Evolutionary conservation across 768 basidiomycete species (phyloP).

Genomic region (Pleurotus tuber-regium): DNA sequence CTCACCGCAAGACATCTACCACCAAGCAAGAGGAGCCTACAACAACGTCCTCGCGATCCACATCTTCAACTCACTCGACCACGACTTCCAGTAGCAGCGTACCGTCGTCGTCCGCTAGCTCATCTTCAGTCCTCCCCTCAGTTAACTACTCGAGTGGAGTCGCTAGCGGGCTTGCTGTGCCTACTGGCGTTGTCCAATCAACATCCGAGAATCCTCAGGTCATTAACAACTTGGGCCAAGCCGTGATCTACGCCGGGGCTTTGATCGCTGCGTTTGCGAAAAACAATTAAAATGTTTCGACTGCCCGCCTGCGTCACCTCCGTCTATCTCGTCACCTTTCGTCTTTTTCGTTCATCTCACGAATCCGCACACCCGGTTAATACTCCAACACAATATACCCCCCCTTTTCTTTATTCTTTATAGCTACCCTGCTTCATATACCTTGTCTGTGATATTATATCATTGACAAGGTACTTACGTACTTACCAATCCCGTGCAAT

Average conservation of each 20-base stretch:
- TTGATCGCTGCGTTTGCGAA: constrained; percentile 29
- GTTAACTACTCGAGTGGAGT: constrained; percentile 20
- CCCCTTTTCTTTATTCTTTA: not conserved
- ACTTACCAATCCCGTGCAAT: not conserved
- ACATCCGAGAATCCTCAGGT: constrained; percentile 26
- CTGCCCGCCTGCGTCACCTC: not conserved
- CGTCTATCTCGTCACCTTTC: too few relatives aligned
- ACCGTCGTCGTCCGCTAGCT: constrained; percentile 20
- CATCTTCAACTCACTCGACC: constrained; percentile 4
- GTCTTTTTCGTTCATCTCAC: too few relatives aligned
- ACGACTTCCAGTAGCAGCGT: constrained; percentile 19
- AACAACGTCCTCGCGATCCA: not conserved
- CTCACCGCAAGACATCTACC: constrained; percentile 10
- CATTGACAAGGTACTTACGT: not conserved
- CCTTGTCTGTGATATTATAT: too few relatives aligned
- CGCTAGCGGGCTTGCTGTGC: constrained; percentile 29
- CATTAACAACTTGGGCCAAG: constrained; percentile 30
- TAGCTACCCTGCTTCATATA: not conserved
- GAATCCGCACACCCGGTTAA: too few relatives aligned
- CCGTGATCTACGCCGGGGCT: constrained; percentile 35
- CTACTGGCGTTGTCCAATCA: constrained; percentile 25
- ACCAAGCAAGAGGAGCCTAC: constrained; percentile 2
- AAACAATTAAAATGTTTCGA: not conserved
- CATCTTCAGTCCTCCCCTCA: constrained; percentile 17
- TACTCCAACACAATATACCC: too few relatives aligned